Percentiles rank a stretch among this genome's conserved stretches.
These are phyloP conservation scores for Daldinia sp. DNA, from an alignment of 2,329 filamentous ascomycete genomes.

Conservation along the genomic window DNA sequence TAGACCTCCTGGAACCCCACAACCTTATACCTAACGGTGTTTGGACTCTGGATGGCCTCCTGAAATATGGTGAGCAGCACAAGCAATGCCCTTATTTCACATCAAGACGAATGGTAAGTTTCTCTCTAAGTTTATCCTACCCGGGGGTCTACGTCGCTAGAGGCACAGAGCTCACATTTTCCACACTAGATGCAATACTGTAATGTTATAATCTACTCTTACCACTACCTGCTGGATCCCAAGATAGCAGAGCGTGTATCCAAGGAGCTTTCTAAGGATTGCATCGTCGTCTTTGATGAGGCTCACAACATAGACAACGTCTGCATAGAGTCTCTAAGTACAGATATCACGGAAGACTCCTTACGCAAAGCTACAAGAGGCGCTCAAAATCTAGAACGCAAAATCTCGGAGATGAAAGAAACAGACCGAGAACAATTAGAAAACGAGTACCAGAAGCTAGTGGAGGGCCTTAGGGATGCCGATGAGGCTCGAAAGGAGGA, in stretches of 20 bases:
- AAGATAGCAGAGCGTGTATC: conserved; percentile 98
- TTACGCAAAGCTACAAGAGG: conserved; percentile 90
- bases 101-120: conserved; percentile 84
- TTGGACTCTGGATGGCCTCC: conserved; percentile 91
- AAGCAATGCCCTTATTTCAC: conserved; percentile 99
- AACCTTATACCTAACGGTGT: conserved; percentile 95
- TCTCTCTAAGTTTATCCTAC: neutral
- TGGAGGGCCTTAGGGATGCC: conserved; percentile 88
- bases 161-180: conserved; percentile 27
- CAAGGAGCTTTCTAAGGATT: conserved; percentile 95
- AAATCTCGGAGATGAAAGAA: conserved; percentile 94
- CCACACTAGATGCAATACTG: conserved; percentile 88
- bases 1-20: conserved; percentile 93
- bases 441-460: conserved; percentile 93
- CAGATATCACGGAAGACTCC: conserved; percentile 96
- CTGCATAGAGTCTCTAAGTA: conserved; percentile 96
- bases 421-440: conserved; percentile 95
- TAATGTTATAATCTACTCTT: conserved; percentile 99
- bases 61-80: conserved; percentile 91
- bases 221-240: conserved; percentile 96
- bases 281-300: conserved; percentile 98
- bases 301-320: conserved; percentile 99
- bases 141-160: neutral
- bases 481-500: conserved; percentile 93
- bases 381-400: conserved; percentile 89